These are phyloP conservation scores for Aspergillus transmontanensis DNA, from an alignment of 2,329 filamentous ascomycete species.

Conservation along the genomic window DNA sequence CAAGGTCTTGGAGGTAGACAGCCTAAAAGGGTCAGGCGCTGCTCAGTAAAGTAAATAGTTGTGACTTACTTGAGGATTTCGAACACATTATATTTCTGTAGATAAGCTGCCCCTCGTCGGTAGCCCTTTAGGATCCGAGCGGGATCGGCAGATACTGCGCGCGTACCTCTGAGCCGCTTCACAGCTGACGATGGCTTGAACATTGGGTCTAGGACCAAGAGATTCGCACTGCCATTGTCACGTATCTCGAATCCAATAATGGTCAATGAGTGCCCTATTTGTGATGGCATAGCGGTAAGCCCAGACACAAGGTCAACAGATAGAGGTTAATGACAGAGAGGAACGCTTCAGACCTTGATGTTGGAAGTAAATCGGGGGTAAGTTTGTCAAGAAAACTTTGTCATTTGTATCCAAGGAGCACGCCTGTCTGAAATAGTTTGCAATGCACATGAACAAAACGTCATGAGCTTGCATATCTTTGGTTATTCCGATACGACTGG, in stretches of 20 bases:
- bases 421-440: slow-evolving; percentile 70
- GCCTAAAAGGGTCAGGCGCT: slow-evolving; percentile 9
- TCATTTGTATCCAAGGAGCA: slow-evolving; percentile 53
- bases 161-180: slow-evolving; percentile 57
- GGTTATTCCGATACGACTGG: slow-evolving; percentile 58
- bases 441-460: slow-evolving; percentile 67
- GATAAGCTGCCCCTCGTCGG: slow-evolving; percentile 67
- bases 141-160: slow-evolving; percentile 47
- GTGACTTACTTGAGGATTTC: slow-evolving; percentile 69
- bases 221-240: slow-evolving; percentile 63
- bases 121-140: slow-evolving; percentile 69
- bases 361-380: slow-evolving; percentile 89
- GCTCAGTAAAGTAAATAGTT: background rate
- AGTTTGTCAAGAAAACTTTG: slow-evolving; percentile 69
- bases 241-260: slow-evolving; percentile 81
- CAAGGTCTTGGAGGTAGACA: slow-evolving; percentile 4
- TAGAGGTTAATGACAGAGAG: background rate
- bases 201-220: slow-evolving; percentile 88
- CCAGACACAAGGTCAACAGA: background rate
- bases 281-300: background rate
- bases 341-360: slow-evolving; percentile 61
- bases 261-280: slow-evolving; percentile 78
- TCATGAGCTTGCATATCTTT: slow-evolving; percentile 52
- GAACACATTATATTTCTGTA: slow-evolving; percentile 73
- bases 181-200: slow-evolving; percentile 70